phyloP scores from a whole-genome alignment of 2,329 filamentous ascomycete genomes.

The Curvularia eragrostidis region DNA sequence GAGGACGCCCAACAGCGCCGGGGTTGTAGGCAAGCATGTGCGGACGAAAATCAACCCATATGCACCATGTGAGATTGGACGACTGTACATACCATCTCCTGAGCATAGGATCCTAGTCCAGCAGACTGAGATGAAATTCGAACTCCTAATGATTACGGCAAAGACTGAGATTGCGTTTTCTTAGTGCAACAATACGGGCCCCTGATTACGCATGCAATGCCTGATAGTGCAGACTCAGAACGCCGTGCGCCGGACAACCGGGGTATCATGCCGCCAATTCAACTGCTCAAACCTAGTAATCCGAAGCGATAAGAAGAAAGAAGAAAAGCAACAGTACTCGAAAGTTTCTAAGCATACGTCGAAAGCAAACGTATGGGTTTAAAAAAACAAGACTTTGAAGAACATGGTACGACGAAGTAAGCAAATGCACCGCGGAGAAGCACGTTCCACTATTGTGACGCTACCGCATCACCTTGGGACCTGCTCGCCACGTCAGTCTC shows the following conservation, averaged over 20 bases:
- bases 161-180: background rate
- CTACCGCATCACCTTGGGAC: constrained; percentile 1
- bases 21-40: background rate
- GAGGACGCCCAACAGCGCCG: background rate
- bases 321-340: background rate
- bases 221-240: background rate
- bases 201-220: constrained; percentile 2
- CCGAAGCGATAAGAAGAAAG: background rate
- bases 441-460: constrained; percentile 5
- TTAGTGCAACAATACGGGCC: background rate
- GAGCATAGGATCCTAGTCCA: background rate
- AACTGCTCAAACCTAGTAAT: background rate
- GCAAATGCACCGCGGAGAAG: background rate
- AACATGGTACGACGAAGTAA: background rate
- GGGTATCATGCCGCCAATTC: background rate
- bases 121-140: background rate
- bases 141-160: background rate
- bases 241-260: background rate
- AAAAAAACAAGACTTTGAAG: background rate
- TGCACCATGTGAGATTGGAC: background rate
- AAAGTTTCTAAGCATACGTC: background rate
- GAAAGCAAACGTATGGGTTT: constrained; percentile 1
- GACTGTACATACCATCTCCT: background rate
- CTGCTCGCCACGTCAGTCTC: background rate
- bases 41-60: background rate